Percentiles rank a stretch among this genome's conserved stretches.
Conservation (phyloP, 176 grass and related monocot species). For the Pharus latifolius region DNA sequence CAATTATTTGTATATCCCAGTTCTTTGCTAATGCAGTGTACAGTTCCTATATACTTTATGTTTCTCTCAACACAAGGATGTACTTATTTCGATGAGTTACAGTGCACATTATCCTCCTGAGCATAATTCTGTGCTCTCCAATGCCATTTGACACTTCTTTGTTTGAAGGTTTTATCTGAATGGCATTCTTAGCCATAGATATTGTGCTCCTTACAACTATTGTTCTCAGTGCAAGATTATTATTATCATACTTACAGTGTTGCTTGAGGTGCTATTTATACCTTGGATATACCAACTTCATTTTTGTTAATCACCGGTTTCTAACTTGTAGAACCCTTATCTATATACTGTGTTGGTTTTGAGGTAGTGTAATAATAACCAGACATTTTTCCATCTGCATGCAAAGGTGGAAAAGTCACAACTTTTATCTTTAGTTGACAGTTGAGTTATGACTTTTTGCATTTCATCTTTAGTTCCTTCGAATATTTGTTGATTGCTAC, state of each 20-base stretch:
- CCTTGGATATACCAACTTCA: not conserved
- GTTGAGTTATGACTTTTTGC: not conserved
- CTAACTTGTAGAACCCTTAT: not conserved
- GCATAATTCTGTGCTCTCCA: too few species aligned
- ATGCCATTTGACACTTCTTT: too few species aligned
- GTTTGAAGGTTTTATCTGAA: not conserved
- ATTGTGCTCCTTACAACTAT: not conserved
- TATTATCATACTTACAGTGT: too few species aligned
- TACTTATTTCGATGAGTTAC: too few species aligned
- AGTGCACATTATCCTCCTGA: too few species aligned
- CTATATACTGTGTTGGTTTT: not conserved
- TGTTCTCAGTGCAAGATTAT: not conserved
- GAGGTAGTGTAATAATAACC: not conserved
- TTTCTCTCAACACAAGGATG: too few species aligned
- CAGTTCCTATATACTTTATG: not conserved
- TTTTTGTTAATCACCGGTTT: not conserved
- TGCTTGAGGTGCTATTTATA: too few species aligned
- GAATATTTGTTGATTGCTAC: not conserved
- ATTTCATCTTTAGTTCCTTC: not conserved
- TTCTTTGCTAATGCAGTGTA: not conserved
- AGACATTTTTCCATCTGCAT: conserved; percentile 10
- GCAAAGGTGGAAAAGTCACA: not conserved
- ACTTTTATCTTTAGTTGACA: not conserved
- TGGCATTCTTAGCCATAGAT: not conserved
- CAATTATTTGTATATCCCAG: not conserved